A percentile compares a stretch with the other conserved stretches of the same genome.
These are phyloP conservation scores for Sporothrix pallida DNA, from an alignment of 2,329 filamentous ascomycete species.

Conservation along the genomic window DNA sequence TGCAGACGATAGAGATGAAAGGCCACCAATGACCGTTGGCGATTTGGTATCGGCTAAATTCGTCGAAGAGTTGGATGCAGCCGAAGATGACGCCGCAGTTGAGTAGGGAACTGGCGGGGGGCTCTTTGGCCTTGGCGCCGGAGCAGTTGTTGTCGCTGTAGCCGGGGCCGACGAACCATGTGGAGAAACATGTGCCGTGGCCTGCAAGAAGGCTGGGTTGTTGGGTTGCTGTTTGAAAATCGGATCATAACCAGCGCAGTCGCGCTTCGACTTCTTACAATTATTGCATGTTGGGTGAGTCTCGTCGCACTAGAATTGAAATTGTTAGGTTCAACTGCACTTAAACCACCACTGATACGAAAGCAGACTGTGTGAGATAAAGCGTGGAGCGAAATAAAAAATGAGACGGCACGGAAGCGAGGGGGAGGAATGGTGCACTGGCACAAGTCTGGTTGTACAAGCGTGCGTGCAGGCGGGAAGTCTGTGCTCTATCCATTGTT, in stretches of 20 bases:
- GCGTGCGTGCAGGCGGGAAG: neutral
- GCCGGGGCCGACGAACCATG: neutral
- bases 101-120: slow-evolving; percentile 13
- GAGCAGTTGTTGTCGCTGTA: slow-evolving; percentile 7
- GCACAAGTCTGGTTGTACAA: neutral
- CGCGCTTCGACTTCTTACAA: slow-evolving; percentile 86
- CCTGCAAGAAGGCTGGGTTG: slow-evolving; percentile 30
- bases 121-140: neutral
- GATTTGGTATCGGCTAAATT: slow-evolving; percentile 28
- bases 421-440: neutral
- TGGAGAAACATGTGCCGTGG: neutral
- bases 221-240: slow-evolving; percentile 76
- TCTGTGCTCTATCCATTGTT: neutral
- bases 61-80: slow-evolving; percentile 4
- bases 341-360: too few species aligned
- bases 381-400: neutral
- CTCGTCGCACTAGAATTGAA: slow-evolving; percentile 82
- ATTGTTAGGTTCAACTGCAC: slow-evolving; percentile 39
- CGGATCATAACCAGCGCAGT: slow-evolving; percentile 84
- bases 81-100: neutral
- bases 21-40: neutral
- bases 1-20: neutral
- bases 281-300: slow-evolving; percentile 89
- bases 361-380: too few species aligned
- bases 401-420: neutral